phyloP scores from a whole-genome alignment of 768 basidiomycete species.

The Collybia sp. region DNA sequence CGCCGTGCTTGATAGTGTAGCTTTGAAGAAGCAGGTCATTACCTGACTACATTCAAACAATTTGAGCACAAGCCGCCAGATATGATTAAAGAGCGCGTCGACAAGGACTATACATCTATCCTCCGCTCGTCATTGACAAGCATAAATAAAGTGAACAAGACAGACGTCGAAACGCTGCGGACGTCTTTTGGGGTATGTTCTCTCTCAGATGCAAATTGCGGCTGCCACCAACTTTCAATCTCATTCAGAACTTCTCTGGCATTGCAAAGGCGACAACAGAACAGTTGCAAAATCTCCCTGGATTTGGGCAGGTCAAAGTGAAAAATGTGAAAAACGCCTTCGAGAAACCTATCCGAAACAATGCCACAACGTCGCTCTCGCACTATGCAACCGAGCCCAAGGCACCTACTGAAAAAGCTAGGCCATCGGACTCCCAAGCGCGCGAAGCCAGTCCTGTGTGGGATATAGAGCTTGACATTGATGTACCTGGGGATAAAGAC shows the following conservation, averaged over 20 bases:
- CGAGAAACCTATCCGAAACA: constrained; percentile 79
- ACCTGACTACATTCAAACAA: constrained; percentile 87
- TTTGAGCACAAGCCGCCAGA: constrained; percentile 93
- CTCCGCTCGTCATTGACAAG: constrained; percentile 80
- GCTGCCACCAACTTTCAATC: constrained; percentile 1
- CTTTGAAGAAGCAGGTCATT: constrained; percentile 87
- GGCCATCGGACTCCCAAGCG: constrained; percentile 5
- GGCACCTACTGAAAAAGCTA: constrained; percentile 4
- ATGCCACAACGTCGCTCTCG: constrained; percentile 44
- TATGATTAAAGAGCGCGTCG: constrained; percentile 90
- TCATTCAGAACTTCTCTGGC: constrained; percentile 73
- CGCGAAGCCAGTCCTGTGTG: constrained; percentile 58
- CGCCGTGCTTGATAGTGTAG: constrained; percentile 30
- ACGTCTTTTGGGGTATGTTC: constrained; percentile 83
- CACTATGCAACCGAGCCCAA: constrained; percentile 22
- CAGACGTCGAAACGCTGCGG: constrained; percentile 89
- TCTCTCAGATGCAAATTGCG: no score
- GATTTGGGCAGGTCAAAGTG: constrained; percentile 93
- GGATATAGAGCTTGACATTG: constrained; percentile 67
- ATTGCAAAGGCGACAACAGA: constrained; percentile 72
- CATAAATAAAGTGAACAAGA: constrained; percentile 95
- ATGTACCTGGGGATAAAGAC: constrained; percentile 13
- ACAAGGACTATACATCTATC: constrained; percentile 83
- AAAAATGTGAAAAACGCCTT: constrained; percentile 89
- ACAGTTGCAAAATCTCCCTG: constrained; percentile 79